Evolutionary conservation across 805 yeast genomes (phyloP), one percentile per base, ranked within the genome.

Genomic region (Ogataea naganishii): DNA sequence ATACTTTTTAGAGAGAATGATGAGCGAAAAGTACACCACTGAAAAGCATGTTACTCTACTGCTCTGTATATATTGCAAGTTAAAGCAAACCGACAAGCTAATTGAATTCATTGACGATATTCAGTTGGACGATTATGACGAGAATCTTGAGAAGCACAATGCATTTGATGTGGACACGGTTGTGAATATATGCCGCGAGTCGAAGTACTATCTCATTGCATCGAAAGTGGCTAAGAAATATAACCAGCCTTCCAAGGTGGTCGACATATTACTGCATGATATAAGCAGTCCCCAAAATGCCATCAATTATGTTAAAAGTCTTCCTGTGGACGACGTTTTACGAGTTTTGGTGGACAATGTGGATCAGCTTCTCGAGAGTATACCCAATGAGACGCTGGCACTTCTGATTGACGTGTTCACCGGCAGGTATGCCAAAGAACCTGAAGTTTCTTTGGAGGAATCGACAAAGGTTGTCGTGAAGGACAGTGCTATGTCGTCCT

Each of bases 361-460:
- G 3, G 75, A 82, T 35, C 45, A 56, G 1, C 56, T 89, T 18
- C 60, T 89, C 27, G 81, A 80, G 21, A 49, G 63, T 26, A 56
- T 73, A 22, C 96, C 97, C 0, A 69, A 80, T 34, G 85, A 80
- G 33, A 80, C 95, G 0, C 86, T 95, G 2, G 78, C 78, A 18
- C 55, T 92, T 21, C 60, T 89, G 34, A 86, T 92, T 29, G 80
- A 81, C 18, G 80, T 89, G 0, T 92, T 89, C 49, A 89, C 97
- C 0, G 96, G 96, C 0, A 75, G 72, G 32, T 89, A 79, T 49
- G n/a, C n/a, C n/a, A n/a, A n/a, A n/a, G 60, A 56, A 18, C 80
- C 85, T 4, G 52, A 49, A 16, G 41, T 40, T 4, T 31, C 32
- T 7, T 35, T 40, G 22, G 46, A 42, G 14, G 11, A 20, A 14